phyloP scores from a whole-genome alignment of 2,329 filamentous ascomycete species.

The Neonectria faginata region DNA sequence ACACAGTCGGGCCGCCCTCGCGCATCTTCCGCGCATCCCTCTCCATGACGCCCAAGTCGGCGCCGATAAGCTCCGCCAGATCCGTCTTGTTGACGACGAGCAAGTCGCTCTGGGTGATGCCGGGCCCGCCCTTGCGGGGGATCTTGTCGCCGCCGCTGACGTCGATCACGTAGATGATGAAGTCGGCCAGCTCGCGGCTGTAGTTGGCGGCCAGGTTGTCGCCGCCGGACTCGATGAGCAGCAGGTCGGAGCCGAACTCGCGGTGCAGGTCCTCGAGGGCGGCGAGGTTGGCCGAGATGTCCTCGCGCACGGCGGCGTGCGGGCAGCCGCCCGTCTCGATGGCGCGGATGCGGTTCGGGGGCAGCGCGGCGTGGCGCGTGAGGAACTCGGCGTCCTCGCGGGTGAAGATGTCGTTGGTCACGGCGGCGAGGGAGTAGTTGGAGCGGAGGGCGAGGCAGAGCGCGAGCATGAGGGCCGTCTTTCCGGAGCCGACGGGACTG shows the following conservation, averaged over 20 bases:
- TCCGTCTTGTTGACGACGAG: slow-evolving; percentile 98
- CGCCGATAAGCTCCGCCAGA: slow-evolving; percentile 88
- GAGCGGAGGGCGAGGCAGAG: slow-evolving; percentile 87
- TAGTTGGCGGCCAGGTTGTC: slow-evolving; percentile 99
- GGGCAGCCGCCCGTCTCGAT: slow-evolving; percentile 98
- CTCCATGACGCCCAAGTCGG: slow-evolving; percentile 94
- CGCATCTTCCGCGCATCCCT: slow-evolving; percentile 93
- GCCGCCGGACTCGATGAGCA: slow-evolving; percentile 95
- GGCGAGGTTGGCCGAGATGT: slow-evolving; percentile 93
- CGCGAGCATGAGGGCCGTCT: slow-evolving; percentile 95
- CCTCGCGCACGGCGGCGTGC: slow-evolving; percentile 96
- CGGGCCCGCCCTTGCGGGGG: slow-evolving; percentile 93
- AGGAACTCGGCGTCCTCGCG: slow-evolving; percentile 98
- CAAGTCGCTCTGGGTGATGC: slow-evolving; percentile 95
- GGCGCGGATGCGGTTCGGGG: slow-evolving; percentile 85
- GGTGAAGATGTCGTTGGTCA: slow-evolving; percentile 99
- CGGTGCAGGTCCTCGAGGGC: slow-evolving; percentile 90
- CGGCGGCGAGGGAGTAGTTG: slow-evolving; percentile 87
- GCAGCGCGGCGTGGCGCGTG: slow-evolving; percentile 85
- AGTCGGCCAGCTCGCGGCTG: slow-evolving; percentile 92
- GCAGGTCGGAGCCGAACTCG: slow-evolving; percentile 81
- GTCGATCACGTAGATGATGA: slow-evolving; percentile 98
- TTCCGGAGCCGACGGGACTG: slow-evolving; percentile 95
- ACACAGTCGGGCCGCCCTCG: slow-evolving; percentile 94
- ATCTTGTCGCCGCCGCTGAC: slow-evolving; percentile 97